phyloP scores from a whole-genome alignment of 768 basidiomycete genomes.

The Podaxis sp. region DNA sequence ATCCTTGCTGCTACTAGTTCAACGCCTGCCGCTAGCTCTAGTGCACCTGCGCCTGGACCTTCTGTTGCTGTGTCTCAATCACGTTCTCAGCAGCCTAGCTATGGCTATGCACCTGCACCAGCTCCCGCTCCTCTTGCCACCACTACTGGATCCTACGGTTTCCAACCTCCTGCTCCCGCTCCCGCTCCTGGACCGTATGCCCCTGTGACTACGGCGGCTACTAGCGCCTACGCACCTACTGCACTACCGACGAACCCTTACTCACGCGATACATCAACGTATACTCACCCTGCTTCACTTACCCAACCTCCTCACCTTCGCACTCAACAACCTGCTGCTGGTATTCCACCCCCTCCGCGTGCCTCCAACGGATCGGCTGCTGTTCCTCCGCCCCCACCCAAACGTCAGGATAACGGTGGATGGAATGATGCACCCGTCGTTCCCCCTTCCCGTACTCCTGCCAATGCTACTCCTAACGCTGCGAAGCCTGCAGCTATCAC shows the following conservation, averaged over 20 bases:
- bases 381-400: conserved; percentile 45
- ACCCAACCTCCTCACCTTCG: conserved; percentile 36
- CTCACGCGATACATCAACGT: background rate
- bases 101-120: conserved; percentile 11
- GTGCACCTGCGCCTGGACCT: conserved; percentile 21
- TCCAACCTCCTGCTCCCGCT: conserved; percentile 21
- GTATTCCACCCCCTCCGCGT: conserved; percentile 47
- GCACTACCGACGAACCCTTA: conserved; percentile 19
- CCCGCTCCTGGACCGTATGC: conserved; percentile 18
- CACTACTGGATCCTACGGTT: conserved; percentile 20
- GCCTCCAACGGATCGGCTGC: conserved; percentile 30
- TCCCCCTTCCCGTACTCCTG: conserved; percentile 50
- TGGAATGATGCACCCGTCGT: conserved; percentile 89
- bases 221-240: conserved; percentile 16
- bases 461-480: conserved; percentile 44
- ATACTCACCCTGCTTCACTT: background rate
- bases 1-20: conserved; percentile 33
- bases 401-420: conserved; percentile 73
- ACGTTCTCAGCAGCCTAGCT: background rate
- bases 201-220: background rate
- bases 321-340: conserved; percentile 32
- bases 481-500: conserved; percentile 72
- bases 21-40: conserved; percentile 23
- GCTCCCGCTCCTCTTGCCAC: background rate
- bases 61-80: conserved; percentile 17